phyloP scores from a whole-genome alignment of 106 monocot species.

The Platanthera zijinensis region DNA sequence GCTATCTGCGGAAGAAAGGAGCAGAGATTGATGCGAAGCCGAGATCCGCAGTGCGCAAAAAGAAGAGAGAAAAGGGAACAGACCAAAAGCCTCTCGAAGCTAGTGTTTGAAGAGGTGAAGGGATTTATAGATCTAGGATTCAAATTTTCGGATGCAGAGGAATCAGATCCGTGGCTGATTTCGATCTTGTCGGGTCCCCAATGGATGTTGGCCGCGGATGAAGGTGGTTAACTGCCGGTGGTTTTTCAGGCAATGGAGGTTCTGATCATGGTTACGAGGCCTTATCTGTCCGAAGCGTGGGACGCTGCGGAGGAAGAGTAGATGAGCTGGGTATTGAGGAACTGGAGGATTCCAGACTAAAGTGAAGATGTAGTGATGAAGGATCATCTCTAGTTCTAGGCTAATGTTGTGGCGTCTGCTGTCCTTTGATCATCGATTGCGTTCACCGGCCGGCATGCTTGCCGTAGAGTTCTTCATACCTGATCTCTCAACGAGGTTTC shows the following conservation, averaged over 20 bases:
- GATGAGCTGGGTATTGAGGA: conserved; percentile 21
- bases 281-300: conserved; percentile 85
- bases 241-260: not conserved
- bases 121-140: conserved; percentile 76
- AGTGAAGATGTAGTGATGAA: conserved; percentile 27
- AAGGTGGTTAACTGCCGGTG: not conserved
- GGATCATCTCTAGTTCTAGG: conserved; percentile 35
- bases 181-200: conserved; percentile 55
- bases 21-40: not conserved
- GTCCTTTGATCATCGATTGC: not conserved
- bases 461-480: no score
- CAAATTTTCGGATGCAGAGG: conserved; percentile 43
- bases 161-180: conserved; percentile 36
- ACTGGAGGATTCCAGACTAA: conserved; percentile 32
- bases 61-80: not conserved
- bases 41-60: not conserved
- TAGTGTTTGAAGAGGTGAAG: conserved; percentile 74
- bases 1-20: not conserved
- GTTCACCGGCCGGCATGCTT: no score
- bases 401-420: conserved; percentile 13
- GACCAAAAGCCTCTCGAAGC: conserved; percentile 57
- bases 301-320: conserved; percentile 21
- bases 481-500: no score
- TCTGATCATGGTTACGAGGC: conserved; percentile 20
- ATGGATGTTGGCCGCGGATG: conserved; percentile 6